Conservation (phyloP, 257 asterid genomes). For the Avicennia marina region DNA sequence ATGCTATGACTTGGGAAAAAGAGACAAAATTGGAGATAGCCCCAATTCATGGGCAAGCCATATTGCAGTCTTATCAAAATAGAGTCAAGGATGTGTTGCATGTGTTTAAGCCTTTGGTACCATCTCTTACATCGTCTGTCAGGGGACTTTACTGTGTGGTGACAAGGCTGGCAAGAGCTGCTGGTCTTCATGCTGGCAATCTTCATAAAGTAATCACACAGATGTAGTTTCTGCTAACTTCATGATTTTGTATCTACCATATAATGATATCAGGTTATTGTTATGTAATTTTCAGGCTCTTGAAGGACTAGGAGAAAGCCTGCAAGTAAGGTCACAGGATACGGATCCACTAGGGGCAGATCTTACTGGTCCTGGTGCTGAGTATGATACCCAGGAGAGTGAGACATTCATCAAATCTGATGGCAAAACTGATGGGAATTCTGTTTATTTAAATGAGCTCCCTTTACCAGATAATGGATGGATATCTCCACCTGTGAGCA, state of each 20-base stretch:
- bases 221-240: background rate
- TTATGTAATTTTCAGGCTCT: conserved; percentile 62
- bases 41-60: conserved; percentile 94
- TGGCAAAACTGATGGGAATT: conserved; percentile 39
- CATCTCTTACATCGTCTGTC: conserved; percentile 63
- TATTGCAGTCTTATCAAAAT: conserved; percentile 77
- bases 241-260: conserved; percentile 4
- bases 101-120: conserved; percentile 75
- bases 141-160: conserved; percentile 75
- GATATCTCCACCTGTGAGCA: conserved; percentile 83
- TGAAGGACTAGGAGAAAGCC: conserved; percentile 94
- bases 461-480: conserved; percentile 72
- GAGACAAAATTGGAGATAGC: conserved; percentile 71
- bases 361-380: conserved; percentile 42
- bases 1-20: conserved; percentile 66
- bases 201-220: conserved; percentile 77
- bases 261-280: conserved; percentile 12
- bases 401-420: conserved; percentile 48
- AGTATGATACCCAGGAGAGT: conserved; percentile 43
- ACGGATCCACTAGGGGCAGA: conserved; percentile 52
- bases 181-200: conserved; percentile 97
- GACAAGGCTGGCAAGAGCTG: conserved; percentile 85
- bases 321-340: conserved; percentile 66
- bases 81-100: conserved; percentile 69
- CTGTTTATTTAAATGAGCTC: conserved; percentile 44